phyloP scores from a whole-genome alignment of 257 asterid species.

The Scutellaria galericulata region DNA sequence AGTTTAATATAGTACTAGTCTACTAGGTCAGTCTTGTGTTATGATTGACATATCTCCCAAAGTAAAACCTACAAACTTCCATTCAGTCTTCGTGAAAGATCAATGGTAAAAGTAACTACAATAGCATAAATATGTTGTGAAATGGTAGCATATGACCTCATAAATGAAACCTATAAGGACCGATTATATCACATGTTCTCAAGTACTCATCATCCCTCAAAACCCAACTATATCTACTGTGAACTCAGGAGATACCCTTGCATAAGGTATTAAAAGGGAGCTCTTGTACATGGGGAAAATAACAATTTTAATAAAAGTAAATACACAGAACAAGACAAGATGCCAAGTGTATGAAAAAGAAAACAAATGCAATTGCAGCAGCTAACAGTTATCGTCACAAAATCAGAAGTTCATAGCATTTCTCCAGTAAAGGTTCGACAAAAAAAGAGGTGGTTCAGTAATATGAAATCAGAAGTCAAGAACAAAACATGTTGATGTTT shows the following conservation, averaged over 20 bases:
- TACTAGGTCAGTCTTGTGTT: background rate
- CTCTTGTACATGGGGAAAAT: background rate
- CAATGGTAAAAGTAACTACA: background rate
- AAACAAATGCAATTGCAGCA: background rate
- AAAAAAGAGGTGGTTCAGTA: background rate
- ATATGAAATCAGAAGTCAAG: background rate
- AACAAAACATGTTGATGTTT: background rate
- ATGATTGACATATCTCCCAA: background rate
- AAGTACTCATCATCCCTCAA: no score
- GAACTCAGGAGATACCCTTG: background rate
- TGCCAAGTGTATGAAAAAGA: background rate
- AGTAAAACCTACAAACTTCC: background rate
- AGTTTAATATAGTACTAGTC: background rate
- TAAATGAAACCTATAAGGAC: background rate
- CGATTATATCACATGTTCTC: background rate
- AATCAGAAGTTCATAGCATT: constrained; percentile 23
- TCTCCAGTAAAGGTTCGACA: background rate
- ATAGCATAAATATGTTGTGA: background rate
- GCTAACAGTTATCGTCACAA: background rate
- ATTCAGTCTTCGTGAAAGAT: background rate
- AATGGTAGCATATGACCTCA: background rate
- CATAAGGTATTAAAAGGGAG: background rate
- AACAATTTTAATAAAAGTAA: background rate
- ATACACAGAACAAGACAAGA: background rate
- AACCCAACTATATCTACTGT: background rate